These are phyloP conservation scores for Phytophthora agathidicida DNA, from an alignment of 352 stramenopile species.

Conservation along the genomic window DNA sequence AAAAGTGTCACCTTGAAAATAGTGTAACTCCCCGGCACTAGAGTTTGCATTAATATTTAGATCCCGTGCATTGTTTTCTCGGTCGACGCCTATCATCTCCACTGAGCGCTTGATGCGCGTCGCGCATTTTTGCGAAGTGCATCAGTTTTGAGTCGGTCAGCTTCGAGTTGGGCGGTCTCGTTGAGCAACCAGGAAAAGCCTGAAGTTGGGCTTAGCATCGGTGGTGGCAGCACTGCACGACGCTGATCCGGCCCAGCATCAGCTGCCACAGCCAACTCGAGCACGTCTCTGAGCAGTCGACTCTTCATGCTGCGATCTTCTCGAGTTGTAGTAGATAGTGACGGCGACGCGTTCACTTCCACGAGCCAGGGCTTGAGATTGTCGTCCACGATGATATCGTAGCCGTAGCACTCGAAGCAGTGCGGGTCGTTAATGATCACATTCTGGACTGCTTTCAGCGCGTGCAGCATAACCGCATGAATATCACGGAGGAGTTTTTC, in stretches of 20 bases:
- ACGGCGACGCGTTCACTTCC: constrained; percentile 87
- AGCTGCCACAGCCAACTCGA: constrained; percentile 63
- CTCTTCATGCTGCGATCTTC: constrained; percentile 86
- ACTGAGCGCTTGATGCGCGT: constrained; percentile 46
- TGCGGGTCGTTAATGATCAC: constrained; percentile 95
- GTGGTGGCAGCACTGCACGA: constrained; percentile 39
- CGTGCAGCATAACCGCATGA: constrained; percentile 86
- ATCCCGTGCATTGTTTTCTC: no score
- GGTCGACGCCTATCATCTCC: constrained; percentile 34
- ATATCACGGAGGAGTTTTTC: constrained; percentile 73
- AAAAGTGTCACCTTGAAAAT: no score
- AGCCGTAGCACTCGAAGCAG: constrained; percentile 96
- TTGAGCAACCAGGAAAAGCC: constrained; percentile 81
- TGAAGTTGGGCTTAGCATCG: constrained; percentile 58
- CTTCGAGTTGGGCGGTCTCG: constrained; percentile 58
- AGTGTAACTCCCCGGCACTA: no score
- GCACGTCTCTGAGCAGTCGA: constrained; percentile 68
- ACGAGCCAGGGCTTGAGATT: constrained; percentile 93
- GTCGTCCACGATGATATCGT: constrained; percentile 94
- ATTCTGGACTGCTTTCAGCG: constrained; percentile 87
- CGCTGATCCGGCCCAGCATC: constrained; percentile 56
- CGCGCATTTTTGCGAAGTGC: constrained; percentile 54
- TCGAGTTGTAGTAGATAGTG: constrained; percentile 68
- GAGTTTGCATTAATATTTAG: no score
- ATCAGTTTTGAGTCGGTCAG: constrained; percentile 48